Base-by-base conservation (phyloP, 108 stramenopile genomes). In the Skeletonema menzelii region DNA sequence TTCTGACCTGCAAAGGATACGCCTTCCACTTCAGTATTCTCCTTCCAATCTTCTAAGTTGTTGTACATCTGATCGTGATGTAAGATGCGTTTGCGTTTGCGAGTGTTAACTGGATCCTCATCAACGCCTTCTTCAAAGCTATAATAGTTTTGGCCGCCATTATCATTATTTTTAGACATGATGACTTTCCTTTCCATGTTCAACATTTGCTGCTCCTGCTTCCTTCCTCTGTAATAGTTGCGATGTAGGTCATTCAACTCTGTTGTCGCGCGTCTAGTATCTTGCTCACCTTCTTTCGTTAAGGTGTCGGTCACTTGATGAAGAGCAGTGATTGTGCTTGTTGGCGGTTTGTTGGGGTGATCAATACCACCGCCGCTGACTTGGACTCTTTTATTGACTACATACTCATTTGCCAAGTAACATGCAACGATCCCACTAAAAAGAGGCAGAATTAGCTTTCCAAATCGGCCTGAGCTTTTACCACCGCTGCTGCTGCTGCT, bases 211-310 rank as follows among this genome's bases (percentile, higher is more conserved):
- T 60, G 28, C 12, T 65, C 69, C 22, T 37, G 31, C 3, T 59
- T 32, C 26, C 59, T 28, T 34, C 76, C 78, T 5, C 82, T 78
- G 22, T 83, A 79, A 49, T 83, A 83, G 12, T 56, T 37, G 12
- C 70, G 68, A 6, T 75, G 74, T 27, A 59, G 8, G 0, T 44
- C 14, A 13, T 69, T 70, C 34, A 83, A 42, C 27, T 79, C 56
- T 26, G 53, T 44, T 19, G 78, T 28, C 4, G 66, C 73, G 13
- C 20, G 22, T 0, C 74, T 49, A 27, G 76, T 77, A 1, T 61
- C 53, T 10, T 53, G 32, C 4, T 71, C 31, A 37, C 31, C 17
- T 34, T 60, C 49, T 49, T 47, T 59, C 13, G 68, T 69, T n/a
- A 77, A 70, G 15, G 44, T 46, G 12, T 46, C 12, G 19, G 15